A percentile compares a stretch with the other conserved stretches of the same genome.
Evolutionary conservation across 768 basidiomycete genomes (phyloP).

Genomic region (Amanita muscaria): DNA sequence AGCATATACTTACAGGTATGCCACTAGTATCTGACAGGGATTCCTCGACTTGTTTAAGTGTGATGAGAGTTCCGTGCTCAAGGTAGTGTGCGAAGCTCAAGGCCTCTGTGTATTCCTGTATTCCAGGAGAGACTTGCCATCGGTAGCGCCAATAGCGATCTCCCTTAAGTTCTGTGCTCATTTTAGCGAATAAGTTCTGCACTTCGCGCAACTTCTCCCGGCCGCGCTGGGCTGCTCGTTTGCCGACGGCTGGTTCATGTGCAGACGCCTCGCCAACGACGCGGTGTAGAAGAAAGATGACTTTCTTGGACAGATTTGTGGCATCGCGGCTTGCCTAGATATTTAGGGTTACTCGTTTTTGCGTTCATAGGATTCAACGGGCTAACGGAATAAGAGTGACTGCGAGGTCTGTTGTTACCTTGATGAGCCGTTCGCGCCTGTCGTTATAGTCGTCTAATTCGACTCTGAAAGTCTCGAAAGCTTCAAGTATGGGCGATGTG

Average conservation of each 20-base stretch:
- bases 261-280: conserved; percentile 30
- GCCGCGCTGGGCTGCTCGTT: conserved; percentile 41
- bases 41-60: conserved; percentile 57
- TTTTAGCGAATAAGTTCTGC: conserved; percentile 48
- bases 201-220: conserved; percentile 61
- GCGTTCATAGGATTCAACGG: background rate
- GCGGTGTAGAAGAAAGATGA: conserved; percentile 89
- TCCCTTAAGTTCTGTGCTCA: conserved; percentile 54
- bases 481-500: conserved; percentile 6
- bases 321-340: conserved; percentile 73
- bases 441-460: conserved; percentile 83
- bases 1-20: conserved; percentile 49
- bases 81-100: conserved; percentile 84
- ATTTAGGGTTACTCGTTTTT: too few species aligned
- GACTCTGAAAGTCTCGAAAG: conserved; percentile 56
- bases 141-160: conserved; percentile 75
- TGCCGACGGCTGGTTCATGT: conserved; percentile 21
- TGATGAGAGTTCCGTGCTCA: conserved; percentile 56
- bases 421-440: conserved; percentile 83
- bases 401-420: too few species aligned
- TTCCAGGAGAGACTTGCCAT: conserved; percentile 63
- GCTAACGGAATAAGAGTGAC: background rate
- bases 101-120: conserved; percentile 96
- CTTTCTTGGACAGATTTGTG: conserved; percentile 86
- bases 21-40: conserved; percentile 46